Evolutionary conservation across 2,329 filamentous ascomycete species (phyloP).

Genomic region (Trichoderma sp.): DNA sequence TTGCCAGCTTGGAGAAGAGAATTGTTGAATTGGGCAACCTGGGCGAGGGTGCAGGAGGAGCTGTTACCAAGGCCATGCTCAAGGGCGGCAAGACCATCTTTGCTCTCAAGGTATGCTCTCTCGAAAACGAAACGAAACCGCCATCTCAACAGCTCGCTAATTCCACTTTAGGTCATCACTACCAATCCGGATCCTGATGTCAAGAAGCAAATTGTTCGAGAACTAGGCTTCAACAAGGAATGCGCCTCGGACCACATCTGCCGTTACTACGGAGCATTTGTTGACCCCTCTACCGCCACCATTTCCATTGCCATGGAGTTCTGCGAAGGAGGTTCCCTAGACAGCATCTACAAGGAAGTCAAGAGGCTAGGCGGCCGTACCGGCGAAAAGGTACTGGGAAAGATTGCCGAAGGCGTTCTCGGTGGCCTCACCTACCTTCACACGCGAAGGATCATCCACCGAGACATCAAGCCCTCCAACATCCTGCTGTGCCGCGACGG

Average conservation of each 20-base stretch:
- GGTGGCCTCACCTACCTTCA: constrained; percentile 94
- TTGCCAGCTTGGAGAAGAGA: constrained; percentile 84
- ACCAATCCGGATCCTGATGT: constrained; percentile 97
- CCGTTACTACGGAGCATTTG: constrained; percentile 95
- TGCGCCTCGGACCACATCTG: constrained; percentile 97
- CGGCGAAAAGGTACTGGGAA: constrained; percentile 95
- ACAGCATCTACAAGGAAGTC: constrained; percentile 96
- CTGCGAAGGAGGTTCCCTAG: constrained; percentile 92
- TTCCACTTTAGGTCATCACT: constrained; percentile 77
- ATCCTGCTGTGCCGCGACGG: constrained; percentile 91
- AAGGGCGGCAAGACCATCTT: constrained; percentile 93
- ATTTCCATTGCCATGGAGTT: constrained; percentile 99
- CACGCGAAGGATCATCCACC: constrained; percentile 94
- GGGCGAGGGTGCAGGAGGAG: constrained; percentile 93
- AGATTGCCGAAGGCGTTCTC: constrained; percentile 92
- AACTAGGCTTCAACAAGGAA: constrained; percentile 96
- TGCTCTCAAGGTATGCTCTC: constrained; percentile 75
- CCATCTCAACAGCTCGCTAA: constrained; percentile 8
- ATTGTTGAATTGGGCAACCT: constrained; percentile 87
- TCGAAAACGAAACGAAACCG: constrained; percentile 28
- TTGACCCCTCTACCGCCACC: constrained; percentile 91
- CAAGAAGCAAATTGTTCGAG: constrained; percentile 96
- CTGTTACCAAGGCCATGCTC: constrained; percentile 86
- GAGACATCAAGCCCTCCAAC: constrained; percentile 98
- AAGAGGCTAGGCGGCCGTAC: constrained; percentile 93